Percentiles rank a stretch among this genome's conserved stretches.
phyloP scores from a whole-genome alignment of 2,329 filamentous ascomycete genomes.

The Ceratocystis lukuohia region DNA sequence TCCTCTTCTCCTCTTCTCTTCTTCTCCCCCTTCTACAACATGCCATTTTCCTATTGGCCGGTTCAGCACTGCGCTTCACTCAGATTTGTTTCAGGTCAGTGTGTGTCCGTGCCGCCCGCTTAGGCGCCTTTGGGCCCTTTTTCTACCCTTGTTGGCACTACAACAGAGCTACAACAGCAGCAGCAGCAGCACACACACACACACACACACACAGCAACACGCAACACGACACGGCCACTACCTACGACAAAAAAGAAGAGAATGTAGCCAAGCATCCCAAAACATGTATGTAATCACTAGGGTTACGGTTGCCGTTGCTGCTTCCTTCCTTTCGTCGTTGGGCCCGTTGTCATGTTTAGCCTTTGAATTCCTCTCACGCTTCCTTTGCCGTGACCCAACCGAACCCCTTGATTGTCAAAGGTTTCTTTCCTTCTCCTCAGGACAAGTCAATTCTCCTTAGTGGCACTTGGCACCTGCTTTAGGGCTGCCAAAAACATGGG shows the following conservation, averaged over 20 bases:
- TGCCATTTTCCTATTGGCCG: constrained; percentile 10
- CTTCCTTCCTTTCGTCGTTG: background rate
- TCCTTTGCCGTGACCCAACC: background rate
- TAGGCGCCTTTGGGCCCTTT: background rate
- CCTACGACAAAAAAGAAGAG: too few relatives aligned
- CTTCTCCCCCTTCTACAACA: background rate
- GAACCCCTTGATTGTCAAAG: background rate
- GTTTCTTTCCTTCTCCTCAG: background rate
- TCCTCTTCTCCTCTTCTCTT: too few relatives aligned
- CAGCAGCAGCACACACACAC: too few relatives aligned
- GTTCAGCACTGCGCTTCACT: constrained; percentile 10
- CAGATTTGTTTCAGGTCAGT: constrained; percentile 19
- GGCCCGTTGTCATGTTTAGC: background rate
- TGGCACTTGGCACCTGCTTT: background rate
- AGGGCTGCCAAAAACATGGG: background rate
- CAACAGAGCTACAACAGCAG: background rate
- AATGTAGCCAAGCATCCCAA: too few relatives aligned
- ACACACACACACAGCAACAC: too few relatives aligned
- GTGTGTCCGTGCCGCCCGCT: constrained; percentile 17
- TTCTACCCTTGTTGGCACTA: background rate
- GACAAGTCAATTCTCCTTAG: background rate
- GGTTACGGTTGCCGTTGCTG: too few relatives aligned
- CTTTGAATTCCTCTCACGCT: too few relatives aligned
- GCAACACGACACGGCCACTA: too few relatives aligned
- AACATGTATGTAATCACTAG: too few relatives aligned